phyloP scores from a whole-genome alignment of 495 filamentous ascomycete genomes.

The Podospora sp. region DNA sequence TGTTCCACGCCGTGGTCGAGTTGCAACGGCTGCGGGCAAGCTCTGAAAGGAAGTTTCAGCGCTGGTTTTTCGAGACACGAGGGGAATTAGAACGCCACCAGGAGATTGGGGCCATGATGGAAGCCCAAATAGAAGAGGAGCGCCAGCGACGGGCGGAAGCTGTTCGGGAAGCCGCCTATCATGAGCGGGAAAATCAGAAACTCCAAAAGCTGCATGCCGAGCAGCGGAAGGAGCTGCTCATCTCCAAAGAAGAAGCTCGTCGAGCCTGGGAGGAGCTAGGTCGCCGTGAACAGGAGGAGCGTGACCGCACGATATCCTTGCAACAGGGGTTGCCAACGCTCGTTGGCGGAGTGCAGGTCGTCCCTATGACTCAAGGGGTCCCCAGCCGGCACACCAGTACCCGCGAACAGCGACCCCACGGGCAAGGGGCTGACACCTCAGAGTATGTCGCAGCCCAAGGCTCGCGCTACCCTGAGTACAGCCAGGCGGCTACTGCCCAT shows the following conservation, averaged over 20 bases:
- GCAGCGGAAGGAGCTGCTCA: constrained; percentile 86
- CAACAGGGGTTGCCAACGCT: constrained; percentile 85
- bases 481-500: constrained; percentile 44
- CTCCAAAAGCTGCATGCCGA: constrained; percentile 77
- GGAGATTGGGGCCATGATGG: constrained; percentile 80
- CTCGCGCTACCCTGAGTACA: constrained; percentile 38
- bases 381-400: constrained; percentile 65
- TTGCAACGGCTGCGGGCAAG: constrained; percentile 93
- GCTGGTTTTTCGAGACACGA: constrained; percentile 97
- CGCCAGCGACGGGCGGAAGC: constrained; percentile 68
- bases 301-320: constrained; percentile 83
- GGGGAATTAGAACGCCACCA: constrained; percentile 82
- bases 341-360: constrained; percentile 93
- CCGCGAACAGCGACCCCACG: constrained; percentile 42
- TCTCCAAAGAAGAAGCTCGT: constrained; percentile 94
- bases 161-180: constrained; percentile 61
- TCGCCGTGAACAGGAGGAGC: constrained; percentile 88
- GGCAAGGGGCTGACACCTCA: constrained; percentile 40
- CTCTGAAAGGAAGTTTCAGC: constrained; percentile 95
- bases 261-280: constrained; percentile 97
- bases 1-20: constrained; percentile 97
- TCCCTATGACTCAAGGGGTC: constrained; percentile 84
- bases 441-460: constrained; percentile 44
- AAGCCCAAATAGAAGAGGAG: constrained; percentile 72
- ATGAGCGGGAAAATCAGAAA: constrained; percentile 66